Percentiles rank a stretch among this genome's conserved stretches.
Evolutionary conservation across 305 asterid species (phyloP).

Genomic region (Fraxinus greggii): DNA sequence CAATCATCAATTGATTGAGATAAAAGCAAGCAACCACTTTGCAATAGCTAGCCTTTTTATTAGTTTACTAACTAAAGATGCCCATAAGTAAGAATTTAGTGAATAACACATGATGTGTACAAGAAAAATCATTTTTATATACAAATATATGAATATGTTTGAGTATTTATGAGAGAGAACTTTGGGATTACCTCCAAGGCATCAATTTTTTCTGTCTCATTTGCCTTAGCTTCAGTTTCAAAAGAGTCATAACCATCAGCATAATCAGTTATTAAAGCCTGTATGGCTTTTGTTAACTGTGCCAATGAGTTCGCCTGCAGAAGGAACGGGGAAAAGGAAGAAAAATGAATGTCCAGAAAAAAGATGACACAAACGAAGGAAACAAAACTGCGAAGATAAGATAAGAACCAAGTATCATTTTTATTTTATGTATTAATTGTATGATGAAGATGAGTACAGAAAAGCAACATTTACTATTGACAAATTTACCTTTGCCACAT

Average conservation of each 20-base stretch:
- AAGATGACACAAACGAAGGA: conserved; percentile 9
- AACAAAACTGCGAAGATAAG: neutral
- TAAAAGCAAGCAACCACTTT: conserved; percentile 10
- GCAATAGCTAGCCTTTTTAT: conserved; percentile 12
- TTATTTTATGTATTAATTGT: conserved; percentile 9
- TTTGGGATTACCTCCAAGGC: conserved; percentile 79
- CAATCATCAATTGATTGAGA: neutral
- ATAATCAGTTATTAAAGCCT: conserved; percentile 58
- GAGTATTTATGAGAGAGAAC: conserved; percentile 12
- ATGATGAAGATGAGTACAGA: neutral
- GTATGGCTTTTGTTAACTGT: conserved; percentile 65
- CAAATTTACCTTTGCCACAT: conserved; percentile 60
- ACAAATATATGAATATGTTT: neutral
- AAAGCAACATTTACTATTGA: conserved; percentile 17
- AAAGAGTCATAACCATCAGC: conserved; percentile 56
- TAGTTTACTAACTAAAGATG: neutral
- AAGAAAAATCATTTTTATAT: neutral
- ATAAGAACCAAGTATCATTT: conserved; percentile 15
- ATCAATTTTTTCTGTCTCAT: conserved; percentile 73
- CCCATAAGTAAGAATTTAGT: neutral
- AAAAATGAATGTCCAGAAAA: conserved; percentile 10
- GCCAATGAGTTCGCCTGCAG: conserved; percentile 64
- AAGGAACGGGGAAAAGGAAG: conserved; percentile 2
- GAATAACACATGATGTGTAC: conserved; percentile 13
- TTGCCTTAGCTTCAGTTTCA: conserved; percentile 64